These are phyloP conservation scores for Penicillium steckii DNA, from an alignment of 495 filamentous ascomycete genomes.

Conservation along the genomic window DNA sequence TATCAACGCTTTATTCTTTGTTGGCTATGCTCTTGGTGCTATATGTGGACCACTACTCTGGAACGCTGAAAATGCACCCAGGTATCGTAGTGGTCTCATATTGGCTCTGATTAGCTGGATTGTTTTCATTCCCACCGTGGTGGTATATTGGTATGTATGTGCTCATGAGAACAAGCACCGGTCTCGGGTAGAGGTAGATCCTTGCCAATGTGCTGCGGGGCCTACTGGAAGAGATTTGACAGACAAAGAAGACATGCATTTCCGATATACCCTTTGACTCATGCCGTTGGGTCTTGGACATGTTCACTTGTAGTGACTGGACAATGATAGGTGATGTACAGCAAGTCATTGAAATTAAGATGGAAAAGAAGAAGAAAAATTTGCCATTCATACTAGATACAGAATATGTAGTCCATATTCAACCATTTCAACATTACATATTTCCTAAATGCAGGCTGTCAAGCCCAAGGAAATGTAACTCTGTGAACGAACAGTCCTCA, in stretches of 20 bases:
- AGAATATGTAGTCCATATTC: too few relatives aligned
- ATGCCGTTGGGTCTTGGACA: not conserved
- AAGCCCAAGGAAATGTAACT: not conserved
- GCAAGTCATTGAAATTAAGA: not conserved
- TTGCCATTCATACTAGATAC: not conserved
- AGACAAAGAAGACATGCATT: not conserved
- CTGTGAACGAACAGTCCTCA: not conserved
- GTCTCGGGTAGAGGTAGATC: not conserved
- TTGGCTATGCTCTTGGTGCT: not conserved
- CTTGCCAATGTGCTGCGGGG: not conserved
- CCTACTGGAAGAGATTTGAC: not conserved
- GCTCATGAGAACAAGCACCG: not conserved
- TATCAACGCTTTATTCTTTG: not conserved
- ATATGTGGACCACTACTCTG: not conserved
- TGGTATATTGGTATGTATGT: not conserved
- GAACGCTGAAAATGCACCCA: not conserved
- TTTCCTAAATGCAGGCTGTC: not conserved
- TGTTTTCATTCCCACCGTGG: not conserved
- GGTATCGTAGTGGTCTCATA: not conserved
- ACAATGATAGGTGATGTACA: not conserved
- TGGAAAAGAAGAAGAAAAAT: not conserved
- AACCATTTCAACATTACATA: not conserved
- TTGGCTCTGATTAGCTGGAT: not conserved
- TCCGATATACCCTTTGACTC: not conserved
- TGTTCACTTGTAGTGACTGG: not conserved